These are phyloP conservation scores for Entomophthora muscae DNA, from an alignment of 371 early-diverging fungal genomes.

Conservation along the genomic window DNA sequence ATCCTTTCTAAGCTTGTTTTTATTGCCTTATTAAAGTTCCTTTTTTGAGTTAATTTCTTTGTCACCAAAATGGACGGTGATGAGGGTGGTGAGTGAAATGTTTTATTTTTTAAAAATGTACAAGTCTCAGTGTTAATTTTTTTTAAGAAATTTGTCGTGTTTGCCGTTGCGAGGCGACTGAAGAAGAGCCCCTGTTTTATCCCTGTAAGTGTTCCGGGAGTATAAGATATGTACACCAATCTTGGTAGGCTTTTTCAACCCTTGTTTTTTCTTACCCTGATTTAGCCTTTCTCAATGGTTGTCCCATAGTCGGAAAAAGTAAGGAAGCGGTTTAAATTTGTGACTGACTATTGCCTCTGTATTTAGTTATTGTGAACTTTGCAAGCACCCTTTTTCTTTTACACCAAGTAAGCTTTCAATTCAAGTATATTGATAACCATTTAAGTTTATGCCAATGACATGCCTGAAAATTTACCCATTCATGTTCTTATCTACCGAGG, in stretches of 20 bases:
- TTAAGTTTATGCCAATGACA: slow-evolving; percentile 44
- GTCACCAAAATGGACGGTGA: no score
- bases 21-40: no score
- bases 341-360: neutral
- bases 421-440: neutral
- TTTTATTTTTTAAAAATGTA: neutral
- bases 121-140: no score
- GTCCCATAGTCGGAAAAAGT: slow-evolving; percentile 61
- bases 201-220: slow-evolving; percentile 91
- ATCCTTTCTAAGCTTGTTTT: no score
- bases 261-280: neutral
- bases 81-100: neutral
- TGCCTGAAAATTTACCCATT: slow-evolving; percentile 48
- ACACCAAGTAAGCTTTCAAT: slow-evolving; percentile 43
- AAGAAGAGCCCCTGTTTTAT: slow-evolving; percentile 66
- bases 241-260: slow-evolving; percentile 31
- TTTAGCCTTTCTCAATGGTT: slow-evolving; percentile 75
- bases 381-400: slow-evolving; percentile 68
- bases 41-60: no score
- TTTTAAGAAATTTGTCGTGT: slow-evolving; percentile 74
- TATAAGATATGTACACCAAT: slow-evolving; percentile 79
- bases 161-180: slow-evolving; percentile 61
- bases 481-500: no score
- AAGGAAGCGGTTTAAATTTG: slow-evolving; percentile 10
- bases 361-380: slow-evolving; percentile 69